Evolutionary conservation across 306 rosid genomes (phyloP).

Genomic region (Medicago truncatula): DNA sequence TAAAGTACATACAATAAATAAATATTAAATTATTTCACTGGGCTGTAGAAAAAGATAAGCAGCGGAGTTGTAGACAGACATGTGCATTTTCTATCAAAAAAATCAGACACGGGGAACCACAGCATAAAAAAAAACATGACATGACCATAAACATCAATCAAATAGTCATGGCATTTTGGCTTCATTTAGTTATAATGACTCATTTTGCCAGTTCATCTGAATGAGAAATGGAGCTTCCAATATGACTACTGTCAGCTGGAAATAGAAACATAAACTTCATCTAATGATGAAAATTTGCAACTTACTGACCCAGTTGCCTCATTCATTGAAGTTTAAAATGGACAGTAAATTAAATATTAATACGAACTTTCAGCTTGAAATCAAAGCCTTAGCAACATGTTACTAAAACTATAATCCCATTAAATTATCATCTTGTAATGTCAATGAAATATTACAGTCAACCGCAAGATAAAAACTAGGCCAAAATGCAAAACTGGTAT

Average conservation of each 20-base stretch:
- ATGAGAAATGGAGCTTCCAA: conserved; percentile 23
- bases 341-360: conserved; percentile 21
- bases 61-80: conserved; percentile 11
- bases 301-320: conserved; percentile 28
- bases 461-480: conserved; percentile 25
- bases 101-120: conserved; percentile 5
- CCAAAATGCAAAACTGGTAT: conserved; percentile 14
- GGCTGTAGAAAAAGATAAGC: neutral
- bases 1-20: conserved; percentile 31
- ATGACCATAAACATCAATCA: neutral
- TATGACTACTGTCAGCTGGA: conserved; percentile 24
- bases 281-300: conserved; percentile 22
- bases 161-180: conserved; percentile 9
- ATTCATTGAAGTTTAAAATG: conserved; percentile 24
- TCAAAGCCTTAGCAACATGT: conserved; percentile 15
- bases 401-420: conserved; percentile 21
- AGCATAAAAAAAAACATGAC: conserved; percentile 24
- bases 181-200: conserved; percentile 21
- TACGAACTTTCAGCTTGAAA: conserved; percentile 23
- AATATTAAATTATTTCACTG: conserved; percentile 8
- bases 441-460: conserved; percentile 25
- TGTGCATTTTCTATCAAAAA: conserved; percentile 21
- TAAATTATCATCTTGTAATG: conserved; percentile 21
- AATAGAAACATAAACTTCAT: conserved; percentile 13
- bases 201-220: conserved; percentile 25